Conservation (phyloP, 192 early-diverging fungal genomes). For the Physocladia obscura region DNA sequence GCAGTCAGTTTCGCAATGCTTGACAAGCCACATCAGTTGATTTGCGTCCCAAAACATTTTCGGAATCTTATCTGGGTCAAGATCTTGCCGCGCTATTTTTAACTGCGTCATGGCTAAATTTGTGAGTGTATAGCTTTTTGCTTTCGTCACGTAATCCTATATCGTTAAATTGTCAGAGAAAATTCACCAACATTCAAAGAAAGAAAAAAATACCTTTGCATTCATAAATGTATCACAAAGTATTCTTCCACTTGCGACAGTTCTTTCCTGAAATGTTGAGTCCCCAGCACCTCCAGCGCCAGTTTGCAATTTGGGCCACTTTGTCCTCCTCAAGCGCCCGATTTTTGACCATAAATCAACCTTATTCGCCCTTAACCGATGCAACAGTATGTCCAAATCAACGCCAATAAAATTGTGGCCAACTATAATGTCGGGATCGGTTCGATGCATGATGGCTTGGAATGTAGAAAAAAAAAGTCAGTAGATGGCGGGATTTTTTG, state of each 20-base stretch:
- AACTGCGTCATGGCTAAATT: slow-evolving; percentile 76
- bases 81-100: slow-evolving; percentile 73
- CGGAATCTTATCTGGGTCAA: slow-evolving; percentile 78
- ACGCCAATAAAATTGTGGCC: slow-evolving; percentile 98
- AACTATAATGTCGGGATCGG: slow-evolving; percentile 91
- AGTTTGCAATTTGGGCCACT: slow-evolving; percentile 82
- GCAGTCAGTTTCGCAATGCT: slow-evolving; percentile 80
- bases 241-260: slow-evolving; percentile 79
- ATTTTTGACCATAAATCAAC: slow-evolving; percentile 82
- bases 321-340: slow-evolving; percentile 77
- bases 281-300: slow-evolving; percentile 81
- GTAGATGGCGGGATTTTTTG: no score
- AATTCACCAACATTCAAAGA: not conserved
- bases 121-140: slow-evolving; percentile 82
- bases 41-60: slow-evolving; percentile 64
- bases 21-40: slow-evolving; percentile 67
- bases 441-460: slow-evolving; percentile 65
- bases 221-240: slow-evolving; percentile 91
- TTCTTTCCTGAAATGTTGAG: slow-evolving; percentile 71
- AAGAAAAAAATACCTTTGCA: slow-evolving; percentile 55
- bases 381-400: slow-evolving; percentile 87
- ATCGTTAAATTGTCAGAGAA: not conserved
- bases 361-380: slow-evolving; percentile 84
- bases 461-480: not conserved
- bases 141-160: slow-evolving; percentile 36